Base-by-base conservation (phyloP, 2,329 filamentous ascomycete species). In the Endocalyx cinctus region DNA sequence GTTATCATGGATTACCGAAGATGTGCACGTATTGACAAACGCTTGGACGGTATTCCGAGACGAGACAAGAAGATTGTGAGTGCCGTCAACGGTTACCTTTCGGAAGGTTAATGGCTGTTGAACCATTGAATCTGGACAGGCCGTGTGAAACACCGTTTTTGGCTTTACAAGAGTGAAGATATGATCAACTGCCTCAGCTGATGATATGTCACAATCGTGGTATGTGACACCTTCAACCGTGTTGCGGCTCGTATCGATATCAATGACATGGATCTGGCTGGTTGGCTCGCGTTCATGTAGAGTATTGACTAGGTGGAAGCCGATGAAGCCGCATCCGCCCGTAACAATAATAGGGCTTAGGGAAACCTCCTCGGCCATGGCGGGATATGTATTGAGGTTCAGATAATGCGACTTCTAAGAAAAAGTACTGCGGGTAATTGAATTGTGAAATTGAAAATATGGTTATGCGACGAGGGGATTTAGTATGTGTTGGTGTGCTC, bases 1-100 rank as follows among this genome's bases (percentile, higher is more conserved):
- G 27, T 47, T 42, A 26, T 46, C 39, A 29, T 46, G 46, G 13
- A 48, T 41, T 13, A 45, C 38, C 10, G 42, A 45, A 10, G 43
- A 45, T 2, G 37, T 39, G 14, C 36, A 40, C 2, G 42, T 46
- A 28, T 48, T 41, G 36, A 46, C 22, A 17, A 48, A 45, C n/a
- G 43, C 42, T 16, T 35, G 40, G 14, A 42, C 42, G 8, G 22
- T 23, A 5, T 33, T 32, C 12, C 29, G 25, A 13, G 33, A 36
- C 5, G 45, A 31, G 5, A 20, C 19, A n/a, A 46, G 35, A 4
- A 48, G 35, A 19, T 46, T 46, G 17, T 31, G 41, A 10, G 41
- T 34, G 20, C 45, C 45, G 16, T 22, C 31, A 3, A 48, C 34
- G 23, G 43, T 45, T 3, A 48, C 43, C 14, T 26, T 39, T 17